Base-by-base conservation (phyloP, 1,139 yeast genomes). In the Nakaseomyces kungkrabaensis region DNA sequence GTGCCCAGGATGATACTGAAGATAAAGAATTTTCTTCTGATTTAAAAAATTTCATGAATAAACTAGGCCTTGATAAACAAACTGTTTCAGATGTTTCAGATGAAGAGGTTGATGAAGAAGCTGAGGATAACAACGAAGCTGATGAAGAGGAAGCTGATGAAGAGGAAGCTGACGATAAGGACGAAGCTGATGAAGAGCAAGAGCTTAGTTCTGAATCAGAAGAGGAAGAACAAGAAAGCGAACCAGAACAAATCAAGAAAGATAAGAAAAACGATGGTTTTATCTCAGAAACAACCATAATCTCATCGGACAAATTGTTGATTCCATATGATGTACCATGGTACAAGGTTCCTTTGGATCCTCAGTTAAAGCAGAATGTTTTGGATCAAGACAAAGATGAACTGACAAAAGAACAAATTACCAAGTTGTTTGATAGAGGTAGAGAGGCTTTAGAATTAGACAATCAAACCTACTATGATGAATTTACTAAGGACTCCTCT, bases 401-500 rank as follows among this genome's bases (percentile, higher is more conserved):
- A 66, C 65, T 85, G 65, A 63, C 80, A 55, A 60, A 72, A 56
- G 70, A 71, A 10, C 76, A 77, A 55, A 68, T 79, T 32, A 84
- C 80, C 37, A 72, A 78, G 56, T 72, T 88, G 45, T 75, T 73
- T 49, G 81, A 78, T 52, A 77, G 82, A 62, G 97, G 95, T 37
- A 76, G 82, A 60, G 72, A 70, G 41, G 70, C 83, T 27, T 70
- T 88, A 31, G 85, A 84, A 47, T 70, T 72, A 31, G 98, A 92
- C 55, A 89, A 88, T 65, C 76, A 78, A 54, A 65, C 75, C 0
- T 92, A 85, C 65, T 77, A 79, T 54, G 82, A 81, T 54, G 96
- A 87, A 65, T 85, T 87, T 65, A 77, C 88, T 38, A 79, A 85
- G 57, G 82, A 89, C 46, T 79, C 86, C 34, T 85, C 96, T 2